Base-by-base conservation (phyloP, 345 rosid species). In the Zanthoxylum bungeanum region DNA sequence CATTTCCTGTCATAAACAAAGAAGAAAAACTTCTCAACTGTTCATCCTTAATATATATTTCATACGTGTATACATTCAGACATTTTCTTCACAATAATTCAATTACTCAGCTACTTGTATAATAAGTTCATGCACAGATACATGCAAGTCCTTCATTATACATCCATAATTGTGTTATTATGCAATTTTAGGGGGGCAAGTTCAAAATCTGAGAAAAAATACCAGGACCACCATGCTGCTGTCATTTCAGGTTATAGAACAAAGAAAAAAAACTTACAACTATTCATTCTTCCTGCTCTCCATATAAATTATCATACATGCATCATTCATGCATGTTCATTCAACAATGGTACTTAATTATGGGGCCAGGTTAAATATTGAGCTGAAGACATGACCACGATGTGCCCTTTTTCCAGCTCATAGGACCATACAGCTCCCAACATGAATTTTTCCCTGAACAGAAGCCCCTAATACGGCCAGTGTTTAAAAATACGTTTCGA, bases 1-100 rank as follows among this genome's bases (percentile, higher is more conserved):
- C 66, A 0, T 52, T 73, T 52, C 90, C 96, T 86, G 87, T 64
- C 28, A 73, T 71, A 36, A 28, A 63, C 56, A 60, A 73, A 64
- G 53, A 55, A 67, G 39, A 66, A 40, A 30, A 16, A 63, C 5
- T 12, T 21, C 10, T 70, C 8, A 58, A 56, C 44, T 22, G 37
- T 64, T 58, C 56, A 70, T 6, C 42, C 14, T 31, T 16, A 5
- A 19, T 57, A 28, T 53, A 17, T 6, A 31, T 27, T 1, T 31
- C 22, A 17, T 3, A 33, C 9, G 56, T 21, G 24, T 9, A 40
- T 14, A 36, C 34, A 28, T 34, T 44, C 50, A 16, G 33, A 30
- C 51, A 27, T n/a, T 24, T 46, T 2, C 9, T 46, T 50, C 47
- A 42, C 3, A n/a, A 5, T 9, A 19, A 11, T 66, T 47, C 71